Percentiles rank a stretch among this genome's conserved stretches.
phyloP scores from a whole-genome alignment of 805 yeast species.

The Saccharomycopsis javanensis region DNA sequence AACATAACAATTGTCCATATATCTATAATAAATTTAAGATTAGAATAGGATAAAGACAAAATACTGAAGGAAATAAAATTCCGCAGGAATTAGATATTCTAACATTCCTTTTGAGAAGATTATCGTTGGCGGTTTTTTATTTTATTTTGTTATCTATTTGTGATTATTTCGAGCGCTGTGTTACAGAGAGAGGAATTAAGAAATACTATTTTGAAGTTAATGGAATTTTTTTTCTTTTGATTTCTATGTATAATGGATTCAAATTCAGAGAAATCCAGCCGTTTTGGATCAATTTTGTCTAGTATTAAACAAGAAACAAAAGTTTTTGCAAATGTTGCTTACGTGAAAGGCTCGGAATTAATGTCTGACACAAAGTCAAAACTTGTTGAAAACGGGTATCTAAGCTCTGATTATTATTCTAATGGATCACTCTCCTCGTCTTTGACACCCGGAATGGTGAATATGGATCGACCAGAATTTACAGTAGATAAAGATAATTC shows the following conservation, averaged over 20 bases:
- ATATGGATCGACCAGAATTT: slow-evolving; percentile 6
- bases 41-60: too few relatives aligned
- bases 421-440: background rate
- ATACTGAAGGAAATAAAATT: too few relatives aligned
- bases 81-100: too few relatives aligned
- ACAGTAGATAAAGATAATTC: slow-evolving; percentile 9
- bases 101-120: too few relatives aligned
- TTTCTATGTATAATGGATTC: background rate
- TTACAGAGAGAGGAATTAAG: too few relatives aligned
- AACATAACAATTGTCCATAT: too few relatives aligned
- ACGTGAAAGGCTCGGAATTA: slow-evolving; percentile 5
- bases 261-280: background rate
- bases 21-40: too few relatives aligned
- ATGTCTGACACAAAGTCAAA: slow-evolving; percentile 6
- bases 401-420: background rate
- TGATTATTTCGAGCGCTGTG: too few relatives aligned
- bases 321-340: slow-evolving; percentile 14
- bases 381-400: slow-evolving; percentile 7
- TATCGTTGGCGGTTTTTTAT: too few relatives aligned
- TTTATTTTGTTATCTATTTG: too few relatives aligned
- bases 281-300: slow-evolving; percentile 8
- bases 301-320: slow-evolving; percentile 12
- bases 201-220: too few relatives aligned
- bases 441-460: background rate
- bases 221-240: too few relatives aligned